Percentiles rank a stretch among this genome's conserved stretches.
Conservation (phyloP, 2,329 filamentous ascomycete genomes). For the Immersiporthe knoxdaviesiana region DNA sequence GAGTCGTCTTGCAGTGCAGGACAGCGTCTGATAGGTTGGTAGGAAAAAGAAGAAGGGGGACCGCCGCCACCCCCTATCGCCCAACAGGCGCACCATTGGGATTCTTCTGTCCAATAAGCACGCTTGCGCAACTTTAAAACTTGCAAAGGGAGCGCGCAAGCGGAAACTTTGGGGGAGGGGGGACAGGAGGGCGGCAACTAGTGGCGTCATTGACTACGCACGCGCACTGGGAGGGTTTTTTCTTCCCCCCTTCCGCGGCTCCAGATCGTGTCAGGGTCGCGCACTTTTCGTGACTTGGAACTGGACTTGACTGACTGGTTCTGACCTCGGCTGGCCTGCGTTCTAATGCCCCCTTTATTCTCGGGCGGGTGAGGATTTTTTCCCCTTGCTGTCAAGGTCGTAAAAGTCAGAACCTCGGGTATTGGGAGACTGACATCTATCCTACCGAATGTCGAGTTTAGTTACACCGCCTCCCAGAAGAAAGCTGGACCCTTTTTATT, state of each 20-base stretch:
- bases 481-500: not conserved
- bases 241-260: not conserved
- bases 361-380: too few species aligned
- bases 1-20: not conserved
- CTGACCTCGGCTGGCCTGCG: not conserved
- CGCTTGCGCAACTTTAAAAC: not conserved
- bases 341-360: too few species aligned
- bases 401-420: not conserved
- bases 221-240: slow-evolving; percentile 3
- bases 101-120: slow-evolving; percentile 16
- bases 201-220: slow-evolving; percentile 20
- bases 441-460: too few species aligned
- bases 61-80: not conserved
- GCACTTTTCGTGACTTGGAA: slow-evolving; percentile 23
- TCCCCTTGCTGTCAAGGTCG: too few species aligned
- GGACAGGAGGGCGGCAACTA: slow-evolving; percentile 9
- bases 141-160: slow-evolving; percentile 3
- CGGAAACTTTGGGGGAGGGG: not conserved
- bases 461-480: not conserved
- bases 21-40: not conserved
- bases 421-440: not conserved
- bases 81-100: not conserved
- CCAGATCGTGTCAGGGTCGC: slow-evolving; percentile 21
- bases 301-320: not conserved
- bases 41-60: not conserved